These are phyloP conservation scores for Stemphylium beticola DNA, from an alignment of 2,329 filamentous ascomycete genomes.

Conservation along the genomic window DNA sequence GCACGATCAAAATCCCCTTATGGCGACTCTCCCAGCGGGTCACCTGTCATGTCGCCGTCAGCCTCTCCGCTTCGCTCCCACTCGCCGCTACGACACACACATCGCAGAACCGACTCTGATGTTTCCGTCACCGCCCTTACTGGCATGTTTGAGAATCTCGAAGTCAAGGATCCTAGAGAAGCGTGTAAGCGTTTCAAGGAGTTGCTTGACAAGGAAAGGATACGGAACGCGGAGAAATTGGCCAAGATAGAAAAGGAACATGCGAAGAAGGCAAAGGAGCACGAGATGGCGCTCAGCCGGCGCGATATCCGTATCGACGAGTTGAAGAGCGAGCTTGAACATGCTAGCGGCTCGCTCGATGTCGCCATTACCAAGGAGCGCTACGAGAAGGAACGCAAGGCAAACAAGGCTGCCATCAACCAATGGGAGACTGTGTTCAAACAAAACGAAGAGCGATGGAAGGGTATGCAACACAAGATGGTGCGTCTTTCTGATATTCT, in stretches of 20 bases:
- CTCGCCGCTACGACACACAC: conserved; percentile 23
- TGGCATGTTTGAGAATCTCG: conserved; percentile 74
- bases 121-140: conserved; percentile 58
- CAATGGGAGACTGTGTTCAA: conserved; percentile 43
- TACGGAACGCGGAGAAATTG: conserved; percentile 45
- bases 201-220: conserved; percentile 52
- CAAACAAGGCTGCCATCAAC: conserved; percentile 39
- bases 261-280: conserved; percentile 58
- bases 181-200: conserved; percentile 52
- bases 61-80: conserved; percentile 50
- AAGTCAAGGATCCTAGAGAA: conserved; percentile 58
- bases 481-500: conserved; percentile 22
- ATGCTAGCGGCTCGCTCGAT: conserved; percentile 28
- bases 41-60: conserved; percentile 35
- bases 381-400: conserved; percentile 39
- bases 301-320: conserved; percentile 27
- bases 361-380: conserved; percentile 32
- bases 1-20: conserved; percentile 54
- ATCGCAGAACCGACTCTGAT: conserved; percentile 46
- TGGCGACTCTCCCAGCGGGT: conserved; percentile 18
- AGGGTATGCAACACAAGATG: conserved; percentile 30
- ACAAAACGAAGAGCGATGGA: conserved; percentile 39
- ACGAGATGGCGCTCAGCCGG: conserved; percentile 24
- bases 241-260: conserved; percentile 65
- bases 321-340: conserved; percentile 33